These are phyloP conservation scores for Aspergillus novofumigatus DNA, from an alignment of 2,329 filamentous ascomycete genomes.

Conservation along the genomic window DNA sequence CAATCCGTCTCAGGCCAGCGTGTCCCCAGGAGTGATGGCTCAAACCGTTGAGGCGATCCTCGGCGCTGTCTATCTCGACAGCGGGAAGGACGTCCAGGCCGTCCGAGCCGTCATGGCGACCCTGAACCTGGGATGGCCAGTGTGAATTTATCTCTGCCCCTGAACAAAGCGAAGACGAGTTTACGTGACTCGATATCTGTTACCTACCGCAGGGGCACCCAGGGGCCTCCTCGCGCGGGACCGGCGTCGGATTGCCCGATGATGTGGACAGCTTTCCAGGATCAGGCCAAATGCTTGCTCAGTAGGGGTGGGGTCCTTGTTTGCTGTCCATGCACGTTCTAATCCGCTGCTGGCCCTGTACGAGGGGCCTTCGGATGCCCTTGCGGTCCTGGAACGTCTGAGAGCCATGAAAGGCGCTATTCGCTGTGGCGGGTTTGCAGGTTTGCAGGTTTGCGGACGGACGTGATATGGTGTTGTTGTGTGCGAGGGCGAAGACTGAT, in stretches of 20 bases:
- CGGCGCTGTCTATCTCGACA: conserved; percentile 31
- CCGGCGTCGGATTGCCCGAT: background rate
- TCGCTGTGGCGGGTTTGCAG: background rate
- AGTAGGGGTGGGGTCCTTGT: background rate
- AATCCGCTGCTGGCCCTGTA: background rate
- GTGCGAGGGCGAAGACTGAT: too few species aligned
- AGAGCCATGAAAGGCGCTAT: background rate
- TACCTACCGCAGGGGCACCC: background rate
- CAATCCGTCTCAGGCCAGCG: conserved; percentile 13
- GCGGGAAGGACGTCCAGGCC: conserved; percentile 9
- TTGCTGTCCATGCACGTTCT: background rate
- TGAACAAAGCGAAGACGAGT: background rate
- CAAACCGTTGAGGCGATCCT: conserved; percentile 31
- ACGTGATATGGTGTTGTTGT: background rate
- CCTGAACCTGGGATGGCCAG: conserved; percentile 11
- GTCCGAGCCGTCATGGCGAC: conserved; percentile 5
- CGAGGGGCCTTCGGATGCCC: background rate
- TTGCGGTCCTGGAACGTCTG: background rate
- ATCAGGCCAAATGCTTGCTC: background rate
- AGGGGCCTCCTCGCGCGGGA: background rate
- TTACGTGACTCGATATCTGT: background rate
- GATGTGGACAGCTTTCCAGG: background rate
- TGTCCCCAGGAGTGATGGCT: conserved; percentile 22
- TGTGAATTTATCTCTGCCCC: background rate
- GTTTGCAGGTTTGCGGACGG: background rate